Conservation (phyloP, 2,329 filamentous ascomycete species). For the Sporothrix phasma region DNA sequence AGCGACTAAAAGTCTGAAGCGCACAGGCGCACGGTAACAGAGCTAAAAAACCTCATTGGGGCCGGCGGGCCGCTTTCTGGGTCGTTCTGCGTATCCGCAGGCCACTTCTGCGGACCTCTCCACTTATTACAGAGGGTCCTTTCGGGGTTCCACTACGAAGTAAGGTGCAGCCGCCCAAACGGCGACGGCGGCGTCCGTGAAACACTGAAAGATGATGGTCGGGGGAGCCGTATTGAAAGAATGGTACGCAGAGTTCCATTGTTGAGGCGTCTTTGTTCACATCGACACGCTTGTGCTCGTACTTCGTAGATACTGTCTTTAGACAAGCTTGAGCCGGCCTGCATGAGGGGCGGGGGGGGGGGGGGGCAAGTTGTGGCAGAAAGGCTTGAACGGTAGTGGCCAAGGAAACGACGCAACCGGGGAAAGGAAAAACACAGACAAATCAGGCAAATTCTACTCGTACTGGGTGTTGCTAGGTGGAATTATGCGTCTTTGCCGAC, state of each 20-base stretch:
- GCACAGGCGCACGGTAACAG: background rate
- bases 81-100: no score
- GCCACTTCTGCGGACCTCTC: background rate
- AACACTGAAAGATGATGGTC: background rate
- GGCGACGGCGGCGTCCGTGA: background rate
- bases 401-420: background rate
- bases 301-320: constrained; percentile 2
- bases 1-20: background rate
- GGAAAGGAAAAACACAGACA: no score
- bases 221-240: background rate
- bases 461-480: no score
- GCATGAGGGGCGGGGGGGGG: background rate
- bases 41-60: background rate
- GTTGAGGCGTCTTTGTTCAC: no score
- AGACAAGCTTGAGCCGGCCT: background rate
- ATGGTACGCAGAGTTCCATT: background rate
- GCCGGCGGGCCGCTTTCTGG: background rate
- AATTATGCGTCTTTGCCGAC: background rate
- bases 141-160: background rate
- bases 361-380: background rate
- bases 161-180: background rate
- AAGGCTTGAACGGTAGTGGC: background rate
- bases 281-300: background rate
- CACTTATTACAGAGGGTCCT: background rate
- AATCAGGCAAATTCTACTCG: no score